Evolutionary conservation across 2,329 filamentous ascomycete species (phyloP), one percentile per base, ranked within the genome.

Genomic region (Verticillium isaacii): DNA sequence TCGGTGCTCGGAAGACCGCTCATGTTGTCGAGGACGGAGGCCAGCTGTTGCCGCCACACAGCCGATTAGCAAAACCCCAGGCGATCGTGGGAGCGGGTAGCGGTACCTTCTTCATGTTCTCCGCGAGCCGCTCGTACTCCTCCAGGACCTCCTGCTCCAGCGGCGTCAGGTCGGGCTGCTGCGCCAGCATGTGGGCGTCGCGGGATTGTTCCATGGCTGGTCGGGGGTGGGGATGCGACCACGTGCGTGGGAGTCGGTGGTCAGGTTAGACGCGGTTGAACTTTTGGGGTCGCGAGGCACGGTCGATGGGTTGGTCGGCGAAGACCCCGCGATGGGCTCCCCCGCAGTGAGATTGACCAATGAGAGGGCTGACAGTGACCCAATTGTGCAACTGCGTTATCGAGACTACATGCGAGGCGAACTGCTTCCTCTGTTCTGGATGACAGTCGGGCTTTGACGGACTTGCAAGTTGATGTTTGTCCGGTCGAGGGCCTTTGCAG

Each of bases 81-180:
- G n/a, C 45, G n/a, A 19, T 11, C 45, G 11, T 8, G 11, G n/a
- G n/a, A 52, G 45, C 5, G 39, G n/a, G 17, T 9, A 8, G 45
- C 45, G 45, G 63, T 77, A 94, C 95, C 78, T 90, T 90, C 71
- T 96, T 96, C 83, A 99, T 89, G 72, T 98, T 99, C 68, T 90
- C 89, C 0, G 94, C 86, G 36, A 99, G 78, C 15, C 89, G 84
- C 68, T 94, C 88, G 72, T 99, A 99, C 76, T 99, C 95, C 65
- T 98, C 93, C 1, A 99, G 82, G 1, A 99, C 90, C 73, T 98
- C 92, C 75, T 97, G 93, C 78, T 99, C 93, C 8, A 96, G 84
- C 5, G 92, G 89, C 1, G 89, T 84, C 64, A 97, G 80, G 69
- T 89, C 86, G 25, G 82, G 81, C 54, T 52, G 45, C 36, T 78